Conservation (phyloP, 1,284 basidiomycete species). For the Meira nashicola region DNA sequence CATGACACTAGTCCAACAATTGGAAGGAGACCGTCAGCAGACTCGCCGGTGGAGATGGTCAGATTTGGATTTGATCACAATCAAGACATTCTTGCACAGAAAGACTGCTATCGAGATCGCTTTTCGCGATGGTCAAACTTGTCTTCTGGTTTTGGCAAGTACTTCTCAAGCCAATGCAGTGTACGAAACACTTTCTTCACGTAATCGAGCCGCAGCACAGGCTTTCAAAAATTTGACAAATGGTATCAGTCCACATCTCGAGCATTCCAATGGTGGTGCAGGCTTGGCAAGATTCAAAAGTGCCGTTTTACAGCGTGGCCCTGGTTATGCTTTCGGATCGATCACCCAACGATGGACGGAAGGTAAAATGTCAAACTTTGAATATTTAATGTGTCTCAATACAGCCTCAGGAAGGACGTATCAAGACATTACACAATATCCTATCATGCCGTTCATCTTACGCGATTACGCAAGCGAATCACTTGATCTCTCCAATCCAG, state of each 20-base stretch:
- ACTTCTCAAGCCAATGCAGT: constrained; percentile 30
- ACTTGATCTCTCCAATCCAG: constrained; percentile 66
- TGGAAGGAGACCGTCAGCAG: constrained; percentile 21
- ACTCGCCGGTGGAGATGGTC: constrained; percentile 45
- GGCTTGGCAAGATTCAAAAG: constrained; percentile 33
- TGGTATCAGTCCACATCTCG: too few relatives aligned
- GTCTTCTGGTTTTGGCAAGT: constrained; percentile 44
- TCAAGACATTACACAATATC: constrained; percentile 82
- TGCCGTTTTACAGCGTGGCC: constrained; percentile 30
- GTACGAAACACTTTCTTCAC: constrained; percentile 27
- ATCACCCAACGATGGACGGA: constrained; percentile 47
- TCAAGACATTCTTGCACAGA: constrained; percentile 41
- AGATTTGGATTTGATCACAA: constrained; percentile 14
- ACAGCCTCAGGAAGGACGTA: constrained; percentile 50
- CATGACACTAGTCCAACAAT: constrained; percentile 11
- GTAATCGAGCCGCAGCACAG: constrained; percentile 30
- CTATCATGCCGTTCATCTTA: constrained; percentile 85
- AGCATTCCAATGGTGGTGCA: background rate
- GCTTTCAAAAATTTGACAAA: constrained; percentile 26
- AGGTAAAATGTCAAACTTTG: constrained; percentile 48
- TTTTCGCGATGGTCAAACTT: constrained; percentile 51
- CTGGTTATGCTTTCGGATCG: constrained; percentile 17
- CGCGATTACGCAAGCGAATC: constrained; percentile 73
- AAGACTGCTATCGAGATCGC: constrained; percentile 48
- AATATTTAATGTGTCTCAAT: constrained; percentile 52